Evolutionary conservation across 2,329 filamentous ascomycete genomes (phyloP).

Genomic region (Arthrobotrys iridis): DNA sequence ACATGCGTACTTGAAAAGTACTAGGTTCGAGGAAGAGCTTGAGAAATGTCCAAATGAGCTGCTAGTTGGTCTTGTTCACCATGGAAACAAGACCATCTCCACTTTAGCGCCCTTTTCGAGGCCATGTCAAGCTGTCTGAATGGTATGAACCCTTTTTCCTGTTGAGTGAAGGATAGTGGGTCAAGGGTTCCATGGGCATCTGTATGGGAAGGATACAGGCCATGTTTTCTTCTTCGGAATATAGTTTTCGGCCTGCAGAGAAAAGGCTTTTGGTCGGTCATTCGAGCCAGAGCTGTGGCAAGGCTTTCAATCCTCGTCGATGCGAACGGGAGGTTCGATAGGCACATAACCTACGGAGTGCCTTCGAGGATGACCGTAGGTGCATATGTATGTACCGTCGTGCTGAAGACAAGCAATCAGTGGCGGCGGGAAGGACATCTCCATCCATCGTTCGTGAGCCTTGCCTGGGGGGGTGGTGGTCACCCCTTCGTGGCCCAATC

Average conservation of each 20-base stretch:
- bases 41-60: neutral
- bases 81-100: slow-evolving; percentile 54
- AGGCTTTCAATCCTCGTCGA: slow-evolving; percentile 5
- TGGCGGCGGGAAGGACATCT: slow-evolving; percentile 1
- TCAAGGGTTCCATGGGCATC: slow-evolving; percentile 29
- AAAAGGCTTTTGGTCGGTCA: slow-evolving; percentile 1
- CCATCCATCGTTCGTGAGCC: slow-evolving; percentile 5
- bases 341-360: too few species aligned
- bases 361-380: too few species aligned
- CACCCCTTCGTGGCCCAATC: slow-evolving; percentile 25
- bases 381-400: neutral
- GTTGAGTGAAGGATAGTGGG: slow-evolving; percentile 12
- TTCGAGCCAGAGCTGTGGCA: neutral
- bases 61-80: slow-evolving; percentile 21
- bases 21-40: neutral
- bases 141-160: slow-evolving; percentile 27
- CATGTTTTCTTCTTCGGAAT: slow-evolving; percentile 48
- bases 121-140: slow-evolving; percentile 12
- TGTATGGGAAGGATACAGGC: neutral
- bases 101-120: slow-evolving; percentile 41
- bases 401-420: too few species aligned
- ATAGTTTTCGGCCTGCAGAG: slow-evolving; percentile 22
- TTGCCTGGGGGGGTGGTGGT: slow-evolving; percentile 1
- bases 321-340: neutral
- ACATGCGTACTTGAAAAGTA: too few species aligned